Percentiles rank a stretch among this genome's conserved stretches.
These are phyloP conservation scores for Basipetospora sp. DNA, from an alignment of 2,329 filamentous ascomycete genomes.

Conservation along the genomic window DNA sequence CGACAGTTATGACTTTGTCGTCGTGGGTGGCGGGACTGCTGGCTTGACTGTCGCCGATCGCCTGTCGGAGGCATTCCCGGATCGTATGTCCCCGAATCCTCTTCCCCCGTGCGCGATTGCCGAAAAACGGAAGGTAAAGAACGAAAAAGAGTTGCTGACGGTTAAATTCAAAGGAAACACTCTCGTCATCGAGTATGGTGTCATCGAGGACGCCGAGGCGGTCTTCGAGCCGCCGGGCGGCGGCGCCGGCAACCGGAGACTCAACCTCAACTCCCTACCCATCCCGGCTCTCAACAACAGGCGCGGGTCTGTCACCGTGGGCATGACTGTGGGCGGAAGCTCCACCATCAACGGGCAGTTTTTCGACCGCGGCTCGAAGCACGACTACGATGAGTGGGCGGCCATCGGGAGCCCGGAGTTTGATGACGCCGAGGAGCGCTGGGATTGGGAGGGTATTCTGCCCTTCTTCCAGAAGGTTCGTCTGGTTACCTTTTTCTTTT, in stretches of 20 bases:
- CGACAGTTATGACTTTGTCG: constrained; percentile 40
- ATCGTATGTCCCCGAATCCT: background rate
- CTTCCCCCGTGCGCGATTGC: background rate
- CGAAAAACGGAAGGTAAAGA: background rate
- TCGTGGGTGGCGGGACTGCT: constrained; percentile 47
- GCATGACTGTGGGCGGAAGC: constrained; percentile 22
- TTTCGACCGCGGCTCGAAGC: constrained; percentile 21
- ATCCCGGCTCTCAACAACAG: constrained; percentile 15
- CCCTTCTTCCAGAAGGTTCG: constrained; percentile 22
- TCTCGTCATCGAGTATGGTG: constrained; percentile 11
- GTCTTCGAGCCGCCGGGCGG: constrained; percentile 15
- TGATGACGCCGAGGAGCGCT: constrained; percentile 12
- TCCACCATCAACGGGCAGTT: constrained; percentile 24
- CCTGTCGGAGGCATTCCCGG: constrained; percentile 27
- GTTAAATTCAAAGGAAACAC: too few relatives aligned
- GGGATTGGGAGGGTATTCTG: constrained; percentile 22
- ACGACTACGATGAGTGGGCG: constrained; percentile 23
- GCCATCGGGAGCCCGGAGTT: constrained; percentile 15
- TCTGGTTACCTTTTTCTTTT: too few relatives aligned
- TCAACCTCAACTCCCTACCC: constrained; percentile 13
- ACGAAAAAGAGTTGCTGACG: too few relatives aligned
- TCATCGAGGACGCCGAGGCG: constrained; percentile 11
- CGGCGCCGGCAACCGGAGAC: constrained; percentile 11
- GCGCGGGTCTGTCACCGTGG: constrained; percentile 15
- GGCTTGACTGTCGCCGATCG: constrained; percentile 46